Base-by-base conservation (phyloP, 2,329 filamentous ascomycete species). In the Aspergillus ruber region DNA sequence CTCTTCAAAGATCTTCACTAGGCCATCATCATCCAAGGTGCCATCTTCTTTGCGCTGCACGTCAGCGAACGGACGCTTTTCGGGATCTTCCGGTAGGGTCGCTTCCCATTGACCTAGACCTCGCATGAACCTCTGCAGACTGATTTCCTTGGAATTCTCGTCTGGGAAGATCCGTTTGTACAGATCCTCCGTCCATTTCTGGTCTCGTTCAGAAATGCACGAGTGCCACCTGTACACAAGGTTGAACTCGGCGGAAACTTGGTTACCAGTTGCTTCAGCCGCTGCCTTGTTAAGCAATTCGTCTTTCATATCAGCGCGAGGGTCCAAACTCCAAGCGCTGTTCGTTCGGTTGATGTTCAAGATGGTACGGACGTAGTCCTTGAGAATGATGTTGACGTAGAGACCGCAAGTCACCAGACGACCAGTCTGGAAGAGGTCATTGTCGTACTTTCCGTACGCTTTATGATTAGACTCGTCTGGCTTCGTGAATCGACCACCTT, bases 241-340 rank as follows among this genome's bases (percentile, higher is more conserved):
- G 50, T 85, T 85, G 66, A 86, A 86, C 61, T 86, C 82, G 3
- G 80, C 82, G 38, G 78, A 82, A 41, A 85, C 81, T 55, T 85
- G 81, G 56, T 86, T 86, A 10, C 83, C 82, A 2, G 80, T 73
- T 1, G 80, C 83, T 41, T 79, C 70, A 0, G 75, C 69, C 1
- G 78, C 72, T 6, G 74, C 74, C 20, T 76, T 66, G 3, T 66
- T 63, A 45, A 69, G 58, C 8, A 69, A 51, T 2, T 73, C 65
- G 49, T 76, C 78, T 56, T 65, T 73, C 36, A 82, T 78, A 0
- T 82, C 76, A n/a, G 76, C 73, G 18, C 83, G 76, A 2, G 82
- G 83, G 50, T 86, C 81, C 4, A 86, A 67, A 6, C 77, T 82
- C 79, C 80, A 85, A 50, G 76, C 72, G 49, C 74, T 80, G 51